These are phyloP conservation scores for Chlamydomonas sp. DNA, from an alignment of 139 green algal species.

Conservation along the genomic window DNA sequence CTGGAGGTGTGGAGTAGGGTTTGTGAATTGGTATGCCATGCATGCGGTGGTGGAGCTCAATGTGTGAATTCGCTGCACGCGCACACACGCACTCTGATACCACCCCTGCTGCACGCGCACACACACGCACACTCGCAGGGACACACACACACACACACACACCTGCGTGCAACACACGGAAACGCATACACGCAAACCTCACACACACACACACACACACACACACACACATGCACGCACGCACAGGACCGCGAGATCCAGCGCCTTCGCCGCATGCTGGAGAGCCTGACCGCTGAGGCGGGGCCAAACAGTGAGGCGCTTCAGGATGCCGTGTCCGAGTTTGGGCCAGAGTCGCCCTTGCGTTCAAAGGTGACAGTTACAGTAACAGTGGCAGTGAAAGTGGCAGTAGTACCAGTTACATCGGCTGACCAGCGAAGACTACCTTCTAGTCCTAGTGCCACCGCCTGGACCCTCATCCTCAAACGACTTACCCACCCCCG, in stretches of 20 bases:
- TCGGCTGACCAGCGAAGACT: no score
- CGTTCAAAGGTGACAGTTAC: no score
- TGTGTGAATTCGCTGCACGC: no score
- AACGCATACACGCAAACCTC: background rate
- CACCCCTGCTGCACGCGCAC: background rate
- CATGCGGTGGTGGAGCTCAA: no score
- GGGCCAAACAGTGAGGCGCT: background rate
- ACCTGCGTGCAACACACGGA: conserved; percentile 23
- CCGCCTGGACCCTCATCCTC: no score
- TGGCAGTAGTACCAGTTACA: no score
- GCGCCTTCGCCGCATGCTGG: conserved; percentile 35
- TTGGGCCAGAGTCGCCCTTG: no score
- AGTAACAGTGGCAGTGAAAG: no score
- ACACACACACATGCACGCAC: conserved; percentile 33
- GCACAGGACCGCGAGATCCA: conserved; percentile 45
- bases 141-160: conserved; percentile 13
- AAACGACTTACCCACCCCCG: no score
- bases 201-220: background rate
- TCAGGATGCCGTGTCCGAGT: conserved; percentile 1
- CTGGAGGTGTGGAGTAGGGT: no score
- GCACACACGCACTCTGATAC: background rate
- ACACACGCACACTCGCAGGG: conserved; percentile 28
- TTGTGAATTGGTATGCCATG: no score
- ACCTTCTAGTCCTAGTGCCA: no score
- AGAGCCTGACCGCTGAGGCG: background rate